Evolutionary conservation across 306 rosid species (phyloP), one percentile per base, ranked within the genome.

Genomic region (Acacia acuminata): DNA sequence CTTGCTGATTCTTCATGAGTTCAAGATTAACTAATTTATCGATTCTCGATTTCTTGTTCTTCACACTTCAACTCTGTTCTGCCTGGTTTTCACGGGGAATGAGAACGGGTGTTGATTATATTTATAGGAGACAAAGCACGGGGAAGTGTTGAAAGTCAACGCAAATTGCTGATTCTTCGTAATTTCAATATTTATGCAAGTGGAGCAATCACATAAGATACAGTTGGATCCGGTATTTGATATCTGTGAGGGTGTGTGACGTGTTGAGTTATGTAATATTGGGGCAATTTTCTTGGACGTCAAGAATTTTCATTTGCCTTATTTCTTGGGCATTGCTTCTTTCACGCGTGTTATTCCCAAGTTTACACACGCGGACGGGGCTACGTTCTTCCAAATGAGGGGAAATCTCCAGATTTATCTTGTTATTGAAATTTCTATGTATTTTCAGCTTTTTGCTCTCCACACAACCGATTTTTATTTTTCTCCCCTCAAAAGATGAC

Each of bases 1-100:
- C 34, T 68, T 48, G 14, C 27, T 32, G 53, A 77, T 87, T 64
- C 60, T 48, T 77, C 83, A 80, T 78, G 71, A 4, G 40, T 0
- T 63, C 19, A 82, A 72, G 43, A 12, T 30, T 6, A 30, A 64
- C 16, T 48, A 16, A 48, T 14, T 48, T 12, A 0, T 64, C 20
- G 25, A 45, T 36, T 55, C 27, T 0, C 16, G 3, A 36, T 2
- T 43, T 25, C 6, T 4, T n/a, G 22, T 16, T 27, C 48, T 8
- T 13, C 12, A 10, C 8, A 11, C 67, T 38, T 30, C 15, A 24
- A 24, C 40, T 63, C 27, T 72, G 50, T 15, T 82, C 50, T 71
- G 20, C 56, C 44, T 30, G 6, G 34, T 10, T 4, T 77, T 73
- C 0, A 10, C 7, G 48, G 73, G 73, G 51, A 81, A 61, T 45